These are phyloP conservation scores for Nothophytophthora sp. DNA, from an alignment of 352 stramenopile species.

Conservation along the genomic window DNA sequence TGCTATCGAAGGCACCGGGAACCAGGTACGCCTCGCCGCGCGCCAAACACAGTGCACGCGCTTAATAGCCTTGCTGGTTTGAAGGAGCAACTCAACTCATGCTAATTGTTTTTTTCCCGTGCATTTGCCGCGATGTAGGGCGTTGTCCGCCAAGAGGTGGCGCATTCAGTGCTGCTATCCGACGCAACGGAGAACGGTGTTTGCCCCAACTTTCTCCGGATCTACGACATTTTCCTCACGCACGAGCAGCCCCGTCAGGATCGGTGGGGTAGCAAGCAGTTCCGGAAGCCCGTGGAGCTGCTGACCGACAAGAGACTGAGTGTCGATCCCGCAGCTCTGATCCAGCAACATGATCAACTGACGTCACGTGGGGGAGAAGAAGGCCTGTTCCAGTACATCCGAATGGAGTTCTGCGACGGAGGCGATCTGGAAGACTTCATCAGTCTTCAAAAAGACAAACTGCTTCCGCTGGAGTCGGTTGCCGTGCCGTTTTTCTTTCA, in stretches of 20 bases:
- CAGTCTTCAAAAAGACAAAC: constrained; percentile 71
- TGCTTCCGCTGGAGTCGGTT: constrained; percentile 52
- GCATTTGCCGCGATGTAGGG: constrained; percentile 30
- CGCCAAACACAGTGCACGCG: too few species aligned
- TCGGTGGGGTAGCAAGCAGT: constrained; percentile 57
- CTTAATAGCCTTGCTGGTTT: too few species aligned
- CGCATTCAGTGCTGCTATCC: constrained; percentile 92
- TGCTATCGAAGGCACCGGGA: constrained; percentile 83
- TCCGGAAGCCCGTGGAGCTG: constrained; percentile 72
- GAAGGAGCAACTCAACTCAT: too few species aligned
- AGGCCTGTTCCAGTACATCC: constrained; percentile 94
- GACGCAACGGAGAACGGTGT: constrained; percentile 83
- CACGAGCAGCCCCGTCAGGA: constrained; percentile 52
- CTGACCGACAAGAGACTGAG: constrained; percentile 31
- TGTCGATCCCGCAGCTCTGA: constrained; percentile 4
- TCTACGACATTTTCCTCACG: constrained; percentile 92
- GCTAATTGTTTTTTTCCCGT: not conserved
- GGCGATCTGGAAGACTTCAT: constrained; percentile 98
- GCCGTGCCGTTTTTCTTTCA: constrained; percentile 94
- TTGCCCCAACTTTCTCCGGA: constrained; percentile 95
- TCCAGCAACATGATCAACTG: not conserved
- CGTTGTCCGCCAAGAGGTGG: constrained; percentile 94
- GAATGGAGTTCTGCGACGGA: constrained; percentile 98
- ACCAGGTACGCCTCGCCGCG: constrained; percentile 89
- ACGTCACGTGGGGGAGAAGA: constrained; percentile 7